These are phyloP conservation scores for Microsporum audouinii DNA, from an alignment of 2,329 filamentous ascomycete genomes.

Conservation along the genomic window DNA sequence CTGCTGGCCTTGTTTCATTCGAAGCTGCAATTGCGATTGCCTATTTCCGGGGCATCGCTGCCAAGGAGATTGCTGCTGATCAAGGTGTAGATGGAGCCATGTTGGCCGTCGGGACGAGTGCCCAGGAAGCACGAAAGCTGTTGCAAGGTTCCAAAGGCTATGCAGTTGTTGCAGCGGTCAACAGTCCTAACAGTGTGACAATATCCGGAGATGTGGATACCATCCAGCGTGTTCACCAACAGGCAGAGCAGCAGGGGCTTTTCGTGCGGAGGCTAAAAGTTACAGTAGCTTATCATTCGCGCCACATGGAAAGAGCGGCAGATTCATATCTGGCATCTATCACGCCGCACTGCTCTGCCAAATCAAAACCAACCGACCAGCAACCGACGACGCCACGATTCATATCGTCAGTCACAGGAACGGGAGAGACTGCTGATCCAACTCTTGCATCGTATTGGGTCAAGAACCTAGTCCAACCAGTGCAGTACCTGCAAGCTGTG, in stretches of 20 bases:
- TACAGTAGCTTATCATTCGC: constrained; percentile 19
- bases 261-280: constrained; percentile 17
- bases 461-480: constrained; percentile 21
- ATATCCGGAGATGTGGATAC: constrained; percentile 5
- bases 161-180: constrained; percentile 15
- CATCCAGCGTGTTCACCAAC: constrained; percentile 24
- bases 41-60: constrained; percentile 15
- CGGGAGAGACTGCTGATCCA: neutral
- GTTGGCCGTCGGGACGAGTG: neutral
- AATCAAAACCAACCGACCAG: constrained; percentile 1
- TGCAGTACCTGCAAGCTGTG: constrained; percentile 9
- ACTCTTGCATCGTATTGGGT: constrained; percentile 20
- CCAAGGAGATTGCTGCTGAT: neutral
- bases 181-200: constrained; percentile 22
- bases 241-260: constrained; percentile 15
- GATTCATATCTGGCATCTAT: constrained; percentile 10
- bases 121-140: neutral
- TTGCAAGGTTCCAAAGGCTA: neutral
- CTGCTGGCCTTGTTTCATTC: constrained; percentile 12
- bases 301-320: constrained; percentile 16
- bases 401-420: constrained; percentile 16
- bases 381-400: constrained; percentile 3
- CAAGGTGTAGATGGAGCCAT: neutral
- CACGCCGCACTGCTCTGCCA: neutral
- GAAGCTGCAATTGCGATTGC: constrained; percentile 16